Percentiles rank a stretch among this genome's conserved stretches.
Conservation (phyloP, 2,329 filamentous ascomycete species). For the Aureobasidium vineae region DNA sequence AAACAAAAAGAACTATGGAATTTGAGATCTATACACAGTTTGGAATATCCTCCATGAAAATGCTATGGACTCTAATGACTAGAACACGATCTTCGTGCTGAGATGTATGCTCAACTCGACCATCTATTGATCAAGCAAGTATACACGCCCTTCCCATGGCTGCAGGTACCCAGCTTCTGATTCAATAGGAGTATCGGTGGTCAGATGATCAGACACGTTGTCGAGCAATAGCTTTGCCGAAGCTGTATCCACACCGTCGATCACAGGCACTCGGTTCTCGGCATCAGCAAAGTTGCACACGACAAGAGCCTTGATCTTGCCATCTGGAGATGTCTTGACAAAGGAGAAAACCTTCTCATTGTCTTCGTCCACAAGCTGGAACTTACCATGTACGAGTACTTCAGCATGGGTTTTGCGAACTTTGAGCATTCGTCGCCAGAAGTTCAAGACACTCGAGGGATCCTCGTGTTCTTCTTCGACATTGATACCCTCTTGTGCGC, state of each 20-base stretch:
- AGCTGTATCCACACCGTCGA: not conserved
- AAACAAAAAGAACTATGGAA: too few relatives aligned
- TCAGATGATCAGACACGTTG: not conserved
- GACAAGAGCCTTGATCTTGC: constrained; percentile 1
- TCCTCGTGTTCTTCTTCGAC: constrained; percentile 54
- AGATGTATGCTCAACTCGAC: too few relatives aligned
- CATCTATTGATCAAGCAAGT: not conserved
- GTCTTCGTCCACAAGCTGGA: constrained; percentile 15
- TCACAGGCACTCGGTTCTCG: not conserved
- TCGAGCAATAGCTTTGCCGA: not conserved
- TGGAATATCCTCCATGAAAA: too few relatives aligned
- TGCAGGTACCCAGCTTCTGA: not conserved
- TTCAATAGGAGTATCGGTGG: not conserved
- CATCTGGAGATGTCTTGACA: not conserved
- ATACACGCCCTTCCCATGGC: not conserved
- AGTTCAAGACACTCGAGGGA: constrained; percentile 51
- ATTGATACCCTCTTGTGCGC: constrained; percentile 57
- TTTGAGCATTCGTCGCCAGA: constrained; percentile 51
- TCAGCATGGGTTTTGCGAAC: constrained; percentile 32
- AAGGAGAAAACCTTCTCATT: constrained; percentile 23
- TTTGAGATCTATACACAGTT: too few relatives aligned
- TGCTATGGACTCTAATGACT: too few relatives aligned
- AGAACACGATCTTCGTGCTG: too few relatives aligned
- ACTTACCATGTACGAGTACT: constrained; percentile 33
- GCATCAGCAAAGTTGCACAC: constrained; percentile 20